Percentiles rank a stretch among this genome's conserved stretches.
Conservation (phyloP, 2,329 filamentous ascomycete genomes). For the Clarireedia paspali region DNA sequence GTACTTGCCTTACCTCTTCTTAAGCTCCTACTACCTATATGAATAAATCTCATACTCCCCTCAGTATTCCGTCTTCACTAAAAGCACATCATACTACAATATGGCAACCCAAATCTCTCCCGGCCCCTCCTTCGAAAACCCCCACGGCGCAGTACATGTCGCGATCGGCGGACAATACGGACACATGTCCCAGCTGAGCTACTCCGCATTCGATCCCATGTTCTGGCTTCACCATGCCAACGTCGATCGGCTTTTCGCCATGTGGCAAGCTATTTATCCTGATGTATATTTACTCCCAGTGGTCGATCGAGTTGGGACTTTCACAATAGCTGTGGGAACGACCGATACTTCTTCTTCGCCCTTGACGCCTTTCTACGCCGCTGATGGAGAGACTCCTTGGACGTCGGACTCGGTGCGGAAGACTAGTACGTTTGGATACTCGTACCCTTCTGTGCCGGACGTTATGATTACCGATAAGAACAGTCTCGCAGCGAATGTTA, state of each 20-base stretch:
- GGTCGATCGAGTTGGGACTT: constrained; percentile 29
- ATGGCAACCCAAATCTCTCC: neutral
- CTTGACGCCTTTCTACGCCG: constrained; percentile 20
- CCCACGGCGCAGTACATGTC: constrained; percentile 38
- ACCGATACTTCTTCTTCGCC: constrained; percentile 25
- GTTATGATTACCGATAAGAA: constrained; percentile 41
- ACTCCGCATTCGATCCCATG: constrained; percentile 39
- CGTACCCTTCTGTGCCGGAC: constrained; percentile 29
- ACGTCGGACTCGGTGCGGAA: constrained; percentile 14
- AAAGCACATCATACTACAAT: neutral
- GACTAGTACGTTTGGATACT: constrained; percentile 20
- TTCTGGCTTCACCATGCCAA: constrained; percentile 49
- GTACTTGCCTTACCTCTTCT: neutral
- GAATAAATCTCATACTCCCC: neutral
- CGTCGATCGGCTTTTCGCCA: constrained; percentile 51
- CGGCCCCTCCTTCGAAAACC: constrained; percentile 34
- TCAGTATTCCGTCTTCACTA: neutral
- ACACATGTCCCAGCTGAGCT: constrained; percentile 35
- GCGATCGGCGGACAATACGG: constrained; percentile 30
- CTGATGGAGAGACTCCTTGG: constrained; percentile 23
- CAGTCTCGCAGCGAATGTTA: constrained; percentile 51
- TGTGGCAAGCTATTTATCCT: constrained; percentile 39
- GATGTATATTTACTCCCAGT: constrained; percentile 26
- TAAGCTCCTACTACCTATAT: neutral
- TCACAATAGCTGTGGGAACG: constrained; percentile 18